phyloP scores from a whole-genome alignment of 1,284 basidiomycete species.

The Somion occarium region DNA sequence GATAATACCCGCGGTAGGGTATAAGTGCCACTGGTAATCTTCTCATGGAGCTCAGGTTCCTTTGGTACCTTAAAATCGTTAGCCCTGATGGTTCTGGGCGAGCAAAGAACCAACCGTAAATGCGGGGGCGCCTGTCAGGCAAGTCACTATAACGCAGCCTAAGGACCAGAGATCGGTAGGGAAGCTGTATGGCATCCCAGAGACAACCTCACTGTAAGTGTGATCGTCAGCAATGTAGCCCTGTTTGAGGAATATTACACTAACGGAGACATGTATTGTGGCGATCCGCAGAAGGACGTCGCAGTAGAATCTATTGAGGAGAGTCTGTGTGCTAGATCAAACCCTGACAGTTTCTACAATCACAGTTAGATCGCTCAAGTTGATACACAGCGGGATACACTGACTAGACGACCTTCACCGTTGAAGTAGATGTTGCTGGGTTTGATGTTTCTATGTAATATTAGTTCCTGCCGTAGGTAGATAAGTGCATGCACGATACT shows the following conservation, averaged over 20 bases:
- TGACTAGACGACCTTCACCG: conserved; percentile 21
- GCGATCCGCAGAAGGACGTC: conserved; percentile 15
- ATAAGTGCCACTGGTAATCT: too few relatives aligned
- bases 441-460: conserved; percentile 25
- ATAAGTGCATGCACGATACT: conserved; percentile 37
- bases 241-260: conserved; percentile 10
- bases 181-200: conserved; percentile 18
- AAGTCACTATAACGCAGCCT: conserved; percentile 22
- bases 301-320: conserved; percentile 12
- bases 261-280: conserved; percentile 23
- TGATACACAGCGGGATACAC: not conserved
- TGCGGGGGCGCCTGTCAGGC: conserved; percentile 18
- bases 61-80: too few relatives aligned
- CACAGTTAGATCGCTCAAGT: not conserved
- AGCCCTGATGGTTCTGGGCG: too few relatives aligned
- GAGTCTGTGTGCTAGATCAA: conserved; percentile 18
- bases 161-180: conserved; percentile 26
- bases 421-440: conserved; percentile 21
- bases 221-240: too few relatives aligned
- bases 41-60: too few relatives aligned
- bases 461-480: conserved; percentile 37
- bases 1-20: conserved; percentile 9
- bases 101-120: too few relatives aligned
- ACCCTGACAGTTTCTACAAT: conserved; percentile 25
- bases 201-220: conserved; percentile 24